Evolutionary conservation across 495 filamentous ascomycete genomes (phyloP), one percentile per base, ranked within the genome.

Genomic region (Penicillium lagena): DNA sequence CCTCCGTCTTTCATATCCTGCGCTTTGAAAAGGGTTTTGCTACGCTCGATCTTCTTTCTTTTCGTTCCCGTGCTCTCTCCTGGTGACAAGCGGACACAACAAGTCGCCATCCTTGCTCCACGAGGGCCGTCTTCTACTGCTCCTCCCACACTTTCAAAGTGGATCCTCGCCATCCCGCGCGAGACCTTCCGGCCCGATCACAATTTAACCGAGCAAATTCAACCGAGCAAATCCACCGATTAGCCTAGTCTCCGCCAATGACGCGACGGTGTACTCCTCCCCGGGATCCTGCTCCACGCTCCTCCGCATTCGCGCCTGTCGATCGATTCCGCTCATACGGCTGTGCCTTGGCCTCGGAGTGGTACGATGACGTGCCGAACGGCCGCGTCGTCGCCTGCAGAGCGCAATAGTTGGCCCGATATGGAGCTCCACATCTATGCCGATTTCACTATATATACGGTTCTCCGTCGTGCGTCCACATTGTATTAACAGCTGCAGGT

Each of bases 271-370:
- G 35, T 41, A 42, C 54, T 41, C 51, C 50, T 31, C 43, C 48
- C 57, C 47, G 33, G 55, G 42, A 48, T 51, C 35, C 39, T 40
- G 34, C 44, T 54, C 54, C 47, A 47, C 29, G 11, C 46, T 37
- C 44, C 55, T 59, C 52, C 52, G 47, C 58, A 58, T 46, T 50
- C 32, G 28, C 40, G 14, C 22, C 32, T 12, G 58, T 14, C 40
- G 54, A 60, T 60, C 55, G 34, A 39, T 58, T 45, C 55, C 44
- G 27, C 8, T 31, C 45, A 33, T 12, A 43, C 48, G 36, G 33
- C 7, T 15, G 29, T 12, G 12, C 33, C 43, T 53, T 34, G 50
- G 37, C 4, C 39, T 38, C 14, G 14, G 13, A 35, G 43, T 57
- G 42, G 34, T 47, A 40, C 46, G 33, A 50, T 47, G 46, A 34